Evolutionary conservation across 2,329 filamentous ascomycete species (phyloP).

Genomic region (Apiospora malaysiana): DNA sequence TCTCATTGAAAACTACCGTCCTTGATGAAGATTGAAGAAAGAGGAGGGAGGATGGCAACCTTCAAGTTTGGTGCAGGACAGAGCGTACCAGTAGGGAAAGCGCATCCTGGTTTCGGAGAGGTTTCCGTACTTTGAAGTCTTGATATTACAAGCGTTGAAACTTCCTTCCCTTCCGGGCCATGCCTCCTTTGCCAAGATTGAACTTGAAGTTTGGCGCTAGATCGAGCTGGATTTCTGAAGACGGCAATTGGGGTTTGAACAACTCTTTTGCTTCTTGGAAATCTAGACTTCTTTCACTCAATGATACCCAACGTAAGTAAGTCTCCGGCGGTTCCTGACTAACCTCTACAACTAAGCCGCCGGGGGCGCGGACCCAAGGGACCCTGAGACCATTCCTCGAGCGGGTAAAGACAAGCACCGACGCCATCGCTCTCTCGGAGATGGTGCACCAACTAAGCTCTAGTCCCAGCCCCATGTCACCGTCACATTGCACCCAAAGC

Average conservation of each 20-base stretch:
- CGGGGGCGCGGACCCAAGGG: background rate
- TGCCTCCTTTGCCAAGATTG: background rate
- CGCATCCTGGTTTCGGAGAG: background rate
- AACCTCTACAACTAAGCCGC: background rate
- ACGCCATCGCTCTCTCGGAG: background rate
- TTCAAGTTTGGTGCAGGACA: background rate
- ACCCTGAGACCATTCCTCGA: background rate
- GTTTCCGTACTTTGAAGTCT: background rate
- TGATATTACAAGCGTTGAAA: background rate
- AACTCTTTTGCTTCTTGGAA: too few relatives aligned
- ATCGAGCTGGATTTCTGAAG: background rate
- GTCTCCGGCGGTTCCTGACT: background rate
- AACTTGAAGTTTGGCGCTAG: background rate
- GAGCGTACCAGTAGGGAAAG: background rate
- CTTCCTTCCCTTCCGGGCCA: background rate
- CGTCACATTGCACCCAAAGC: conserved; percentile 5
- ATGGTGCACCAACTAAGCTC: conserved; percentile 7
- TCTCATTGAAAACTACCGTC: too few relatives aligned
- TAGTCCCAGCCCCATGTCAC: background rate
- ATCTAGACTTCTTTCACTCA: background rate
- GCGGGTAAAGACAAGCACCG: background rate
- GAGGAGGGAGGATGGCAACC: background rate
- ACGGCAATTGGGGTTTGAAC: too few relatives aligned
- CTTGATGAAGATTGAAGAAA: background rate
- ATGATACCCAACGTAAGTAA: background rate